These are phyloP conservation scores for Pythium phragmiticola DNA, from an alignment of 352 stramenopile genomes.

Conservation along the genomic window DNA sequence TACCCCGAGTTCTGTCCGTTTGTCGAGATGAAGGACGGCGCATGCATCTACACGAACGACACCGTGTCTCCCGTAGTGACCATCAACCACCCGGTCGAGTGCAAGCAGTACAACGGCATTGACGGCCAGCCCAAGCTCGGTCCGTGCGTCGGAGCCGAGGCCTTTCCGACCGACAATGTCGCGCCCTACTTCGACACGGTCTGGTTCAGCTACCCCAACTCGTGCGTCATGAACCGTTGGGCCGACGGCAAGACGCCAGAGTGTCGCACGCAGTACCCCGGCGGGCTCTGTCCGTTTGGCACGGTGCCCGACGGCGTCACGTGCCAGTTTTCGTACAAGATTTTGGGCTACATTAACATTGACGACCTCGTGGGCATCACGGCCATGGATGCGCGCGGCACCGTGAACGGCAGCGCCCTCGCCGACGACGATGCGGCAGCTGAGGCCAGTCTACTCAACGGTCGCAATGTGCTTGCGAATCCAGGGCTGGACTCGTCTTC, in stretches of 20 bases:
- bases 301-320: constrained; percentile 55
- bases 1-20: constrained; percentile 68
- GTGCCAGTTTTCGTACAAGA: constrained; percentile 75
- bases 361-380: constrained; percentile 84
- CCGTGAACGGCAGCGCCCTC: neutral
- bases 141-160: constrained; percentile 43
- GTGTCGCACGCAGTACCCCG: constrained; percentile 42
- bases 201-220: constrained; percentile 84
- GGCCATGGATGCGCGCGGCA: constrained; percentile 23
- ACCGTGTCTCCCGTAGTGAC: constrained; percentile 15
- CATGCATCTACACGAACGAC: constrained; percentile 40
- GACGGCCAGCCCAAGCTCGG: constrained; percentile 46
- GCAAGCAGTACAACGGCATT: constrained; percentile 54
- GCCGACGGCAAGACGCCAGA: constrained; percentile 6
- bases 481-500: neutral
- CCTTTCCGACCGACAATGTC: constrained; percentile 41
- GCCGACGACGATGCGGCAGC: neutral
- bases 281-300: constrained; percentile 56
- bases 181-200: constrained; percentile 77
- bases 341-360: constrained; percentile 70
- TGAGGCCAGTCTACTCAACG: neutral
- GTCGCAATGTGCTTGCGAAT: neutral
- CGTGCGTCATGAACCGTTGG: constrained; percentile 42
- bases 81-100: constrained; percentile 11
- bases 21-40: constrained; percentile 53